These are phyloP conservation scores for Cercophora newfieldiana DNA, from an alignment of 495 filamentous ascomycete species.

Conservation along the genomic window DNA sequence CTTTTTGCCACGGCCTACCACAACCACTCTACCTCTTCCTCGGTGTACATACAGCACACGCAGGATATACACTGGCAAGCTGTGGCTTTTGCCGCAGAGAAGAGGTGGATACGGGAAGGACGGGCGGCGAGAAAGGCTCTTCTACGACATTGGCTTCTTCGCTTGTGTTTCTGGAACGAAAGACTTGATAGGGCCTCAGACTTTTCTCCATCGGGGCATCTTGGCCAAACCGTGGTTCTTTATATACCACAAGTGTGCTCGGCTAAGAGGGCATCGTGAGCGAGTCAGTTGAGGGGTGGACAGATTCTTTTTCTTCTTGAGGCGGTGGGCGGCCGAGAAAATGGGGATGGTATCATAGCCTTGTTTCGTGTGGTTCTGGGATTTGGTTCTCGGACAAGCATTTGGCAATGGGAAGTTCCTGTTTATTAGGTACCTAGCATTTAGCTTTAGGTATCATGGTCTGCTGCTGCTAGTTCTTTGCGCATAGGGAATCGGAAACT, in stretches of 20 bases:
- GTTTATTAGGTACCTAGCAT: neutral
- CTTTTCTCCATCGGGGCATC: neutral
- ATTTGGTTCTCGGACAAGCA: constrained; percentile 1
- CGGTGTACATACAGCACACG: constrained; percentile 6
- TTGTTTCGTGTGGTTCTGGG: neutral
- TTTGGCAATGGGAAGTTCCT: neutral
- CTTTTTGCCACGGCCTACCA: neutral
- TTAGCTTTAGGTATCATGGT: neutral
- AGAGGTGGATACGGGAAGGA: neutral
- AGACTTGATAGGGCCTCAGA: neutral
- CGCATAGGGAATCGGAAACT: neutral
- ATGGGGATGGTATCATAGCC: neutral
- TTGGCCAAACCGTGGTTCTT: neutral
- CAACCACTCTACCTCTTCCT: neutral
- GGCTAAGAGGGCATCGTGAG: neutral
- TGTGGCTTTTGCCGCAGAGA: neutral
- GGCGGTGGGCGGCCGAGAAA: neutral
- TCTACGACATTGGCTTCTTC: neutral
- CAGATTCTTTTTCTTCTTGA: constrained; percentile 3
- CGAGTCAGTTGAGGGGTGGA: neutral
- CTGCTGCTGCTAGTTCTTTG: neutral
- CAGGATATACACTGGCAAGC: neutral
- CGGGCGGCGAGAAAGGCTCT: neutral
- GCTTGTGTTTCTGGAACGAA: neutral
- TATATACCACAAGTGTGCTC: neutral